Base-by-base conservation (phyloP, 2,329 filamentous ascomycete genomes). In the Bertia moriformis region DNA sequence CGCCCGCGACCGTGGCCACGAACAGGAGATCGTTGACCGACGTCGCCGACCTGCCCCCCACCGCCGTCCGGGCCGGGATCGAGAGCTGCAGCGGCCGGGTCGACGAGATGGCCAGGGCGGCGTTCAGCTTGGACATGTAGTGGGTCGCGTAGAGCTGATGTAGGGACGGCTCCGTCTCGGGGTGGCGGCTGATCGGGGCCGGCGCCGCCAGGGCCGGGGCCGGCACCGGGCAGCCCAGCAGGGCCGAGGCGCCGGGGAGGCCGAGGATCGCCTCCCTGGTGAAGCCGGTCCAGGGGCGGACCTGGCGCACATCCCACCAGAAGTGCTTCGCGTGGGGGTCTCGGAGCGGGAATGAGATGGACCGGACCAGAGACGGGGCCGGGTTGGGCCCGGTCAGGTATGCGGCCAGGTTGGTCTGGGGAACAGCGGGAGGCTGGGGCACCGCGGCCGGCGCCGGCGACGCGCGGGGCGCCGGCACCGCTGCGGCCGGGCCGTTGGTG, bases 241-340 rank as follows among this genome's bases (percentile, higher is more conserved):
- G 73, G 17, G 73, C 67, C 4, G 78, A 69, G 18, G 91, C 78
- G 20, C 77, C 78, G 1, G 81, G 82, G 36, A 93, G 75, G 4
- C 73, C 66, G 47, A 80, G 69, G 54, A 95, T 78, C 41, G 78
- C 76, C 40, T 68, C 58, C 10, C 83, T 64, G 46, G 74, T 84
- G 70, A 95, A 95, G 48, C 75, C 71, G 39, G 71, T 72, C 89
- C 89, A 95, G 44, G 77, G 71, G 45, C 84, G 77, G 47, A 95
- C 67, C 55, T 93, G 89, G 48, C 89, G 83, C 42, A 93, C 72
- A 52, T 96, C 89, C 83, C 86, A 95, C 89, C 89, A 96, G 59
- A 89, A 94, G 63, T 93, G 78, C 56, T 80, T 85, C 50, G 71
- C 80, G 59, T 69, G 72, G 51, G 69, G 78, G 55, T 76, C 83